Percentiles rank a stretch among this genome's conserved stretches.
Evolutionary conservation across 2,329 filamentous ascomycete genomes (phyloP).

Genomic region (Cercospora zeae-maydis): DNA sequence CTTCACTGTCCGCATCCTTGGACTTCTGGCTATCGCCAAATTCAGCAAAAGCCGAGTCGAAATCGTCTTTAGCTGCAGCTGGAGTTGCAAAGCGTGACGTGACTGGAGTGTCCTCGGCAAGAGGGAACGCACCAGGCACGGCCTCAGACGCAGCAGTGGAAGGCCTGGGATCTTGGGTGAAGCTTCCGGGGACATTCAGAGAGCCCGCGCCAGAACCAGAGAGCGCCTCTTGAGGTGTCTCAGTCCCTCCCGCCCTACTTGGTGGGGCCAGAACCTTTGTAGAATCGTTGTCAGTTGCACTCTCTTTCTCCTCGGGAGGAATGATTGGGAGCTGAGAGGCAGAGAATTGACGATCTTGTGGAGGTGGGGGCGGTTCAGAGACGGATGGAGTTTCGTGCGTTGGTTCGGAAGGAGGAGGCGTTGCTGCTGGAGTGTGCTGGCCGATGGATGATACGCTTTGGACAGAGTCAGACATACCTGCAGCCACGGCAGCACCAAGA

Average conservation of each 20-base stretch:
- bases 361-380: constrained; percentile 61
- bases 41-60: constrained; percentile 78
- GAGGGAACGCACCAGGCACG: constrained; percentile 50
- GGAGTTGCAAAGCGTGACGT: constrained; percentile 43
- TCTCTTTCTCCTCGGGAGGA: constrained; percentile 48
- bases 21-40: constrained; percentile 50
- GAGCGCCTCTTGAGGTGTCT: constrained; percentile 26
- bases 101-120: constrained; percentile 45
- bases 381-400: constrained; percentile 53
- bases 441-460: constrained; percentile 30
- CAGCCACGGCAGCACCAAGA: constrained; percentile 9
- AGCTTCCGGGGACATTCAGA: constrained; percentile 14
- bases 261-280: constrained; percentile 34
- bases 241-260: constrained; percentile 31
- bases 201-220: constrained; percentile 4
- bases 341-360: constrained; percentile 72
- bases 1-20: constrained; percentile 25
- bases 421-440: constrained; percentile 58
- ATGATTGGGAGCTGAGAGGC: constrained; percentile 71
- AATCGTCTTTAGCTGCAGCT: constrained; percentile 58
- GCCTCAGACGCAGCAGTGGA: constrained; percentile 29
- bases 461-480: constrained; percentile 31
- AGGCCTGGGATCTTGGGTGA: constrained; percentile 20
- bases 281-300: constrained; percentile 56
- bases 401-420: constrained; percentile 54